Conservation (phyloP, 768 basidiomycete genomes). For the Agrocybe chaxingu region DNA sequence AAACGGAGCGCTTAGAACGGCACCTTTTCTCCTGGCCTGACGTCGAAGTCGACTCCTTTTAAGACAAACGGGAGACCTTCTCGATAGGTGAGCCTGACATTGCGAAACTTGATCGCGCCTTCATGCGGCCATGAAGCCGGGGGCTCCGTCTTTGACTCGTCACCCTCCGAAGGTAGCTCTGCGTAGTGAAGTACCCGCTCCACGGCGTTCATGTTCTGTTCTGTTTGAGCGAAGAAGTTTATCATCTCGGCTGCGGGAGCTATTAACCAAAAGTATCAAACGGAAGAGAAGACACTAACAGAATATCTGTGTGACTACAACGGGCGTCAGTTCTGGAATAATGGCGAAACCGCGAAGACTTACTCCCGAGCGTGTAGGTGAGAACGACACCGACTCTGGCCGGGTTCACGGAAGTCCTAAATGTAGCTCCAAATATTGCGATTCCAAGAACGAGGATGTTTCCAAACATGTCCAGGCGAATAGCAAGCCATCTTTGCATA, state of each 20-base stretch:
- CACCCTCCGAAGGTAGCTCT: conserved; percentile 57
- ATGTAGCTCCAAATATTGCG: conserved; percentile 63
- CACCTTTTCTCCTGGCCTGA: conserved; percentile 66
- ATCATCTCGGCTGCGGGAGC: conserved; percentile 46
- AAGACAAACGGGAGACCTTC: conserved; percentile 63
- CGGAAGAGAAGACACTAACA: conserved; percentile 31
- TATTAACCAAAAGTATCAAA: conserved; percentile 1
- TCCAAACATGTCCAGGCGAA: conserved; percentile 64
- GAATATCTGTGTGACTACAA: conserved; percentile 48
- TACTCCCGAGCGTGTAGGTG: conserved; percentile 51
- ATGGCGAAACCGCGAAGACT: conserved; percentile 16
- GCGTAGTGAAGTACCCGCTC: conserved; percentile 71
- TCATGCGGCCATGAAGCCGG: conserved; percentile 44
- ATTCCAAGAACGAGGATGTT: conserved; percentile 71
- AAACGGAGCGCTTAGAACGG: background rate
- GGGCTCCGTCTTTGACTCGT: conserved; percentile 37
- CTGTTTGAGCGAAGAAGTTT: conserved; percentile 53
- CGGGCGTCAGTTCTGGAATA: background rate
- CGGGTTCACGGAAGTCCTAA: conserved; percentile 52
- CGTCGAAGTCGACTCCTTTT: conserved; percentile 53
- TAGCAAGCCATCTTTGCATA: conserved; percentile 62
- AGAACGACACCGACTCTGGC: conserved; percentile 62
- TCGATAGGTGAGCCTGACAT: conserved; percentile 59
- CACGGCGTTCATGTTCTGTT: conserved; percentile 72
- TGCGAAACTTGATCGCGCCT: conserved; percentile 52